Conservation (phyloP, 2,329 filamentous ascomycete genomes). For the Claviceps sorghi region DNA sequence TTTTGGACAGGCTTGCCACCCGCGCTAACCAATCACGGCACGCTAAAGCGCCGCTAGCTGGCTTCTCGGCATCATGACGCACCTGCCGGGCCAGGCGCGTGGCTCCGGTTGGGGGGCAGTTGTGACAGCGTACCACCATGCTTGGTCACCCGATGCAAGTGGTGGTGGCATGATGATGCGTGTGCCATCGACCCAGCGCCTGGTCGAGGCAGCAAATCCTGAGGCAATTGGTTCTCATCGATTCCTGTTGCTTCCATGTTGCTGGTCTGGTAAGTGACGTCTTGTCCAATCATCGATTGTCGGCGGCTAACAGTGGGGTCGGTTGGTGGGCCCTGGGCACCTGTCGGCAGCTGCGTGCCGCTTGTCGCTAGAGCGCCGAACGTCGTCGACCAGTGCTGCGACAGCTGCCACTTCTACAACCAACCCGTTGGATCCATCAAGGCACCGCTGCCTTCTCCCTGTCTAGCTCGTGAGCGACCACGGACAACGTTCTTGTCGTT, state of each 20-base stretch:
- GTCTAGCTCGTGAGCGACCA: background rate
- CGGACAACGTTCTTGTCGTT: background rate
- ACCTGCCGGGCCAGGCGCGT: too few species aligned
- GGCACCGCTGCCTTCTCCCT: background rate
- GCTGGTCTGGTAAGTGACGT: too few species aligned
- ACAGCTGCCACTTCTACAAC: background rate
- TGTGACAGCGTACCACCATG: too few species aligned
- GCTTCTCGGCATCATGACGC: background rate
- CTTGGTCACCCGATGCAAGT: too few species aligned
- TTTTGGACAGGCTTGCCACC: background rate
- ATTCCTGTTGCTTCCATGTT: background rate
- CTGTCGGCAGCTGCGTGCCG: background rate
- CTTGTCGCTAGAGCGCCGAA: background rate
- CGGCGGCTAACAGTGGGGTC: background rate
- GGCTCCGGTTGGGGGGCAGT: background rate
- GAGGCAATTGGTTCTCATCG: background rate
- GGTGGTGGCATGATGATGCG: background rate
- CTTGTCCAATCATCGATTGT: background rate
- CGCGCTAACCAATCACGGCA: background rate
- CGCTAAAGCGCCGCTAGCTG: background rate
- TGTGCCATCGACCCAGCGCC: background rate
- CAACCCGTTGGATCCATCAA: background rate
- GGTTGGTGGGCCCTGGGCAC: background rate
- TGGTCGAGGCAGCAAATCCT: background rate
- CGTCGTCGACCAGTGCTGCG: background rate